Base-by-base conservation (phyloP, 129 eudicot species). In the Centaurea solstitialis region DNA sequence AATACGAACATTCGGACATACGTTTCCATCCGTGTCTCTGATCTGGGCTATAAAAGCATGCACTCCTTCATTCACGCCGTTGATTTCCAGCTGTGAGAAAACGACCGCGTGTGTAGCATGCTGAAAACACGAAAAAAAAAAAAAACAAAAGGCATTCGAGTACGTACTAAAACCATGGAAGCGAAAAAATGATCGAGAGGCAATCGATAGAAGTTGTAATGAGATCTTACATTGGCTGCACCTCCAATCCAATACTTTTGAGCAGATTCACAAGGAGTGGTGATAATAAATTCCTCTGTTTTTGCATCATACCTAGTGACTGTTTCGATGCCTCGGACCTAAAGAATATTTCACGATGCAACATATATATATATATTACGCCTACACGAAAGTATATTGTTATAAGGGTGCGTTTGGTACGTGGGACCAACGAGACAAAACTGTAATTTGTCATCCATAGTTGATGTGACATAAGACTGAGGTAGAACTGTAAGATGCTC, bases 221-320 rank as follows among this genome's bases (percentile, higher is more conserved):
- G 43, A 30, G 22, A 28, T 68, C 81, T n/a, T 86, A 92, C 97
- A 72, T 94, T 90, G 68, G 97, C 98, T 86, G 97, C 97, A 86
- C 98, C 98, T 50, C 98, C 97, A 66, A 92, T 94, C 98, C 97
- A 94, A 82, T 94, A 94, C 87, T 94, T 94, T 68, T 94, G 98
- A 80, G 98, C 98, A 50, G 98, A 92, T 90, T 94, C 98, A 82
- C 96, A 92, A 7, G 96, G 98, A 70, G 98, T 94, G 81, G 80
- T 92, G 40, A 94, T 85, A 68, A 92, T 72, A 86, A 94, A 94
- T 83, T 94, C 98, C 66, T 75, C 90, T 4, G 91, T 86, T 12
- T 79, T 92, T 72, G 97, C 80, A 84, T 94, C 97, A 68, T 92
- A 94, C 22, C 94, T 92, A 12, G 98, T 83, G 24, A 92, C 71